These are phyloP conservation scores for Prunus mume DNA, from an alignment of 306 rosid genomes.

Conservation along the genomic window DNA sequence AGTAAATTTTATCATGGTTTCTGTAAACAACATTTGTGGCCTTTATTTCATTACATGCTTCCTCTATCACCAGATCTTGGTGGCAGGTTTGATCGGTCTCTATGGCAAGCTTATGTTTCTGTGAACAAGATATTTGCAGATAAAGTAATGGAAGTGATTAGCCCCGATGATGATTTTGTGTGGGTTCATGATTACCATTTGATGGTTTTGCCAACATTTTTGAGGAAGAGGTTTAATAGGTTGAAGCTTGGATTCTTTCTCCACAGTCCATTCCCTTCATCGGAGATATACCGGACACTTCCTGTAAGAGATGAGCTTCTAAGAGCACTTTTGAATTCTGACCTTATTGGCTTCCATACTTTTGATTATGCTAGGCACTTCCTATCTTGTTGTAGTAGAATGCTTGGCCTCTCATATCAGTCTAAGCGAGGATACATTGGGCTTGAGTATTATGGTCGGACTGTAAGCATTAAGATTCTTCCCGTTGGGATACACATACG, in stretches of 20 bases:
- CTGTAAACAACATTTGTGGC: conserved; percentile 89
- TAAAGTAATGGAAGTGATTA: conserved; percentile 86
- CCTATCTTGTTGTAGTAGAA: conserved; percentile 86
- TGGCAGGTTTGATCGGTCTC: conserved; percentile 72
- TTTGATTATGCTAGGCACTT: conserved; percentile 92
- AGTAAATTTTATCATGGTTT: conserved; percentile 86
- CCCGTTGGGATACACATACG: conserved; percentile 86
- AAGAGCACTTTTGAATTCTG: conserved; percentile 78
- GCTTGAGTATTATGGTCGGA: conserved; percentile 87
- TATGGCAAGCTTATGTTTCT: conserved; percentile 90
- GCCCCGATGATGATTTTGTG: conserved; percentile 62
- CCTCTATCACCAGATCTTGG: conserved; percentile 85
- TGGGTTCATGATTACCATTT: conserved; percentile 96
- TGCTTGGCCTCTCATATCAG: conserved; percentile 81
- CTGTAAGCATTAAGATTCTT: conserved; percentile 71
- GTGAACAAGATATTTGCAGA: conserved; percentile 94
- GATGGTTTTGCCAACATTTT: conserved; percentile 91
- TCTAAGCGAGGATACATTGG: conserved; percentile 92
- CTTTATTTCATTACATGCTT: conserved; percentile 90
- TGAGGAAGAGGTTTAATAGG: conserved; percentile 65
- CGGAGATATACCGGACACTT: conserved; percentile 75
- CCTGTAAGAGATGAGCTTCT: conserved; percentile 88
- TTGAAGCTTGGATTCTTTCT: conserved; percentile 58
- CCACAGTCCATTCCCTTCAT: conserved; percentile 64
- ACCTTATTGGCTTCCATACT: conserved; percentile 87